phyloP scores from a whole-genome alignment of 345 rosid species.

The Euphorbia lathyris region DNA sequence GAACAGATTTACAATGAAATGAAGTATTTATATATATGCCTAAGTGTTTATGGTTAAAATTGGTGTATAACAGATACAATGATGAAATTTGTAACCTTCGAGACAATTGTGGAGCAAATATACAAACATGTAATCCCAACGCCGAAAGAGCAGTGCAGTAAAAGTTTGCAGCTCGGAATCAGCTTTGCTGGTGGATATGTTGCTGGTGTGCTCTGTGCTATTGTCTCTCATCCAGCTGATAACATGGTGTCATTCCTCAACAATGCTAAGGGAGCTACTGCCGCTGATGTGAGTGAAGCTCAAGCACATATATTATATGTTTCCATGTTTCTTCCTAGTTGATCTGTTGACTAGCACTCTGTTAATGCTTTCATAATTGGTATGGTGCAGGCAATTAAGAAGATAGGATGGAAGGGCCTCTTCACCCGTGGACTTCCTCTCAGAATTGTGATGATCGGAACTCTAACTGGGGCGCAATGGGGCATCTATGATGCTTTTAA shows the following conservation, averaged over 20 bases:
- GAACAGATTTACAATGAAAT: no score
- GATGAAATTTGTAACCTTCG: slow-evolving; percentile 98
- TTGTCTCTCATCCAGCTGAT: slow-evolving; percentile 97
- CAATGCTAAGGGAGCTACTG: slow-evolving; percentile 88
- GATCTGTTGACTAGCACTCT: not conserved
- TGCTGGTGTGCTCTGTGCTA: slow-evolving; percentile 84
- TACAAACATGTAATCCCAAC: slow-evolving; percentile 77
- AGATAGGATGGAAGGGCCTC: slow-evolving; percentile 74
- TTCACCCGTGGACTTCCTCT: slow-evolving; percentile 92
- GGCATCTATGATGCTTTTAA: slow-evolving; percentile 87
- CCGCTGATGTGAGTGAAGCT: slow-evolving; percentile 74
- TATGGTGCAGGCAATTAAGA: slow-evolving; percentile 65
- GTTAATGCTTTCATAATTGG: not conserved
- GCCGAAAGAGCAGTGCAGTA: slow-evolving; percentile 82
- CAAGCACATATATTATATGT: not conserved
- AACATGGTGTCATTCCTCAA: slow-evolving; percentile 97
- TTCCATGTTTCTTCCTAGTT: not conserved
- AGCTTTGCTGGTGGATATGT: slow-evolving; percentile 92
- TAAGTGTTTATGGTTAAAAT: not conserved
- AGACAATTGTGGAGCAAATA: slow-evolving; percentile 72
- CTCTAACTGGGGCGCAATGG: slow-evolving; percentile 96
- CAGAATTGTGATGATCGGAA: slow-evolving; percentile 91
- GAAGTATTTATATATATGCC: not conserved
- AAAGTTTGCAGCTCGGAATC: slow-evolving; percentile 73
- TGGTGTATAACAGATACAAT: slow-evolving; percentile 64